These are phyloP conservation scores for Pulveroboletus sp. DNA, from an alignment of 768 basidiomycete species.

Conservation along the genomic window DNA sequence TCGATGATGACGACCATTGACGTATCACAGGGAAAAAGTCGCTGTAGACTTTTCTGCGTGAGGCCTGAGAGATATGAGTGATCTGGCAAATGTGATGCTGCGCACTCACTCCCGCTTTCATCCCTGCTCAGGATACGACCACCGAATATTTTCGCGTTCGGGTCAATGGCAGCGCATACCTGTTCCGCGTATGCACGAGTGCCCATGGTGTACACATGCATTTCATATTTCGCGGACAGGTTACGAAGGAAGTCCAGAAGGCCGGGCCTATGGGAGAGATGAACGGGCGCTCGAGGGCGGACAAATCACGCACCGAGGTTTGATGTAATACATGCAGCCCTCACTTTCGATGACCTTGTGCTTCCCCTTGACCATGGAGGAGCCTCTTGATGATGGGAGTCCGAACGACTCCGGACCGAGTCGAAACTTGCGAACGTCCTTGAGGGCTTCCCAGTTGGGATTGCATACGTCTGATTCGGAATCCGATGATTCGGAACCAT, in stretches of 20 bases:
- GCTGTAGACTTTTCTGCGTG: conserved; percentile 86
- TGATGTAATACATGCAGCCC: conserved; percentile 95
- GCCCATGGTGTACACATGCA: conserved; percentile 99
- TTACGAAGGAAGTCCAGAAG: conserved; percentile 71
- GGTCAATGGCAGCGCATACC: conserved; percentile 93
- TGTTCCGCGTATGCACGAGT: conserved; percentile 95
- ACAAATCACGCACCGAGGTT: conserved; percentile 69
- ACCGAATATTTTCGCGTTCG: conserved; percentile 78
- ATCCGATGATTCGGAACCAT: conserved; percentile 34
- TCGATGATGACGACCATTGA: conserved; percentile 99
- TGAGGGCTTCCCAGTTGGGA: conserved; percentile 89
- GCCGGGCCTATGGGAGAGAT: conserved; percentile 57
- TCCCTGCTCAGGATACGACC: conserved; percentile 88
- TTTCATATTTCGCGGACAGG: conserved; percentile 81
- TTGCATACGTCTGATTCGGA: conserved; percentile 63
- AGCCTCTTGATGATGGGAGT: conserved; percentile 40
- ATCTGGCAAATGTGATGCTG: not conserved
- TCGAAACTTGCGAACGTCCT: conserved; percentile 86
- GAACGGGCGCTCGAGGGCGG: not conserved
- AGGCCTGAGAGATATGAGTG: conserved; percentile 50
- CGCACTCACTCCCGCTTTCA: conserved; percentile 87
- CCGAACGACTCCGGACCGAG: conserved; percentile 74
- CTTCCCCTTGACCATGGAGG: conserved; percentile 50
- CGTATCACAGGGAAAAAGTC: conserved; percentile 94
- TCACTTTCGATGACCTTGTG: conserved; percentile 65